phyloP scores from a whole-genome alignment of 257 asterid genomes.

The Handroanthus guayacan region DNA sequence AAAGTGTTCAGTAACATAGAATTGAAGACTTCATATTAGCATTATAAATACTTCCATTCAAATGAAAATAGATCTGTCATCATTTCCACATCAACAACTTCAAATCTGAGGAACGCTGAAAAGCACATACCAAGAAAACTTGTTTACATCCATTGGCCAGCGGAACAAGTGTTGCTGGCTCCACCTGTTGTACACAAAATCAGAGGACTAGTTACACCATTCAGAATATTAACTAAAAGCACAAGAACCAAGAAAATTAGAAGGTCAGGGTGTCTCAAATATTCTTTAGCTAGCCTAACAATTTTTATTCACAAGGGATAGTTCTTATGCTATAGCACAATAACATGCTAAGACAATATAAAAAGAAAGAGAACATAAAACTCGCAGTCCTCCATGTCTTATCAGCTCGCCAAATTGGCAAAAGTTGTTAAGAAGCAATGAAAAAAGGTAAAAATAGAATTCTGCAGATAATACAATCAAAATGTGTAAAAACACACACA shows the following conservation, averaged over 20 bases:
- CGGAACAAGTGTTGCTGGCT: conserved; percentile 91
- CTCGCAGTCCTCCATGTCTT: conserved; percentile 19
- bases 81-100: conserved; percentile 31
- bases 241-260: conserved; percentile 15
- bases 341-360: neutral
- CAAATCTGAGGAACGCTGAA: conserved; percentile 12
- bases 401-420: neutral
- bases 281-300: conserved; percentile 15
- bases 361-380: conserved; percentile 9
- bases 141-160: conserved; percentile 96
- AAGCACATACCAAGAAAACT: conserved; percentile 81
- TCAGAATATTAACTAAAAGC: conserved; percentile 14
- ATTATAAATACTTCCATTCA: neutral
- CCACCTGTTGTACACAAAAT: conserved; percentile 71
- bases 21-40: neutral
- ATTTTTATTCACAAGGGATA: neutral
- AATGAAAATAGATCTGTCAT: conserved; percentile 26
- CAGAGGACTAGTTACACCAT: conserved; percentile 26
- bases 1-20: neutral
- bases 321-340: neutral
- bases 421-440: neutral
- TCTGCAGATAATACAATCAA: neutral
- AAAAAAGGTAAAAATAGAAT: neutral
- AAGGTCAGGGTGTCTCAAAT: conserved; percentile 4
- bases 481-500: neutral